phyloP scores from a whole-genome alignment of 2,329 filamentous ascomycete species.

The Chaetomium strumarium region DNA sequence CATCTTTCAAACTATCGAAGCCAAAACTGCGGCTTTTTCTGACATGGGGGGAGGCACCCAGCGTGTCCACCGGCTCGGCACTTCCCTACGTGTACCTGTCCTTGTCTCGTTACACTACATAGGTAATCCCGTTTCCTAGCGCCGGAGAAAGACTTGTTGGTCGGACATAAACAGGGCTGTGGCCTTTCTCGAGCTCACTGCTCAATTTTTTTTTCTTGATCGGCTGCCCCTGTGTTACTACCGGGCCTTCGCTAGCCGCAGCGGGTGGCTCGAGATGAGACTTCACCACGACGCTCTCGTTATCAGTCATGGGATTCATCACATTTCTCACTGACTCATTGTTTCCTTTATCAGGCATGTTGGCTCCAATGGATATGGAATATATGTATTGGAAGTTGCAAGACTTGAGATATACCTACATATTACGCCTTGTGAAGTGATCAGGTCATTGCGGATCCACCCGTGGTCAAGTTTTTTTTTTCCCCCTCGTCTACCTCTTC shows the following conservation, averaged over 20 bases:
- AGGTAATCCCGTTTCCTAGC: background rate
- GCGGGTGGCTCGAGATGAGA: background rate
- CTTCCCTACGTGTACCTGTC: background rate
- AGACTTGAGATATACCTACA: too few relatives aligned
- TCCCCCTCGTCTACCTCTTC: background rate
- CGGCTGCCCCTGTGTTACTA: background rate
- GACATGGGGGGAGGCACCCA: too few relatives aligned
- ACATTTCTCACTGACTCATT: background rate
- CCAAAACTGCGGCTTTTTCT: too few relatives aligned
- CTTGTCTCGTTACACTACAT: too few relatives aligned
- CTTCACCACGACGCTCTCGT: background rate
- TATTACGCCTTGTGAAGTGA: background rate
- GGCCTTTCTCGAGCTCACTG: background rate
- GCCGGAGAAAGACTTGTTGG: background rate
- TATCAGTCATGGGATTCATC: background rate
- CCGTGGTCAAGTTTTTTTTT: background rate
- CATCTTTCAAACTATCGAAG: too few relatives aligned
- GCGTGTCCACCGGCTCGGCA: too few relatives aligned
- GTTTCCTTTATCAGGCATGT: background rate
- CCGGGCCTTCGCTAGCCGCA: background rate
- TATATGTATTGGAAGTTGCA: background rate
- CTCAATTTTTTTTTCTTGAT: background rate
- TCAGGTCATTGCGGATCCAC: background rate
- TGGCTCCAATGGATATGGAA: background rate
- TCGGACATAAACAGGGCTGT: conserved; percentile 1